phyloP scores from a whole-genome alignment of 352 stramenopile species.

The Phytophthora quininea region DNA sequence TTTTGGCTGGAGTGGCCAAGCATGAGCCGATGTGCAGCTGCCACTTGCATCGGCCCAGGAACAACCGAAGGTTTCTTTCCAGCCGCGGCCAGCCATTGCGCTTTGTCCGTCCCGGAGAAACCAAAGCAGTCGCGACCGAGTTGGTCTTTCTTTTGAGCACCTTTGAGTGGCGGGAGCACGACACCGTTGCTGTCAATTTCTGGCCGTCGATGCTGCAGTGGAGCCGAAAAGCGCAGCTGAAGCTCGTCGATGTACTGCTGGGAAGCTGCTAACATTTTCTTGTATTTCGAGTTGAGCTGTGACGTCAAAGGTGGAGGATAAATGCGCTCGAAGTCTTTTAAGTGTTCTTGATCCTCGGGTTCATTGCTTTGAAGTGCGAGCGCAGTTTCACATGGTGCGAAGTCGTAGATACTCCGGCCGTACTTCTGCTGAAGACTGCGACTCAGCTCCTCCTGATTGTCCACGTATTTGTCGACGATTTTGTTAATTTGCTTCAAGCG shows the following conservation, averaged over 20 bases:
- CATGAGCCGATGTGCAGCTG: conserved; percentile 83
- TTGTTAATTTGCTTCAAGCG: conserved; percentile 69
- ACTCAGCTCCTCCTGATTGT: conserved; percentile 68
- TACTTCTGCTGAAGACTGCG: conserved; percentile 76
- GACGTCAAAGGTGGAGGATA: conserved; percentile 59
- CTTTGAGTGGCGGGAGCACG: conserved; percentile 58
- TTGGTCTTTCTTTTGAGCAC: conserved; percentile 54
- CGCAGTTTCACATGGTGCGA: conserved; percentile 25
- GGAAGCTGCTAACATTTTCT: conserved; percentile 81
- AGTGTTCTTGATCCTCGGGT: conserved; percentile 42
- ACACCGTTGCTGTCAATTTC: conserved; percentile 40
- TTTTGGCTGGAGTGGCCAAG: conserved; percentile 86
- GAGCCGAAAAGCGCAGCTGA: conserved; percentile 79
- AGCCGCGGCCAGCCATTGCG: conserved; percentile 45
- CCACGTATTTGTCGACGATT: conserved; percentile 73
- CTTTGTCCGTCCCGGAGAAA: conserved; percentile 81
- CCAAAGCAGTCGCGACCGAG: conserved; percentile 82
- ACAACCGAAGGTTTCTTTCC: conserved; percentile 72
- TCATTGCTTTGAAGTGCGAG: conserved; percentile 6
- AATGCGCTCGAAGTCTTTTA: conserved; percentile 74
- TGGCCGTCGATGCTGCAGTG: conserved; percentile 73
- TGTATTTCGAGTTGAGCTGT: conserved; percentile 61
- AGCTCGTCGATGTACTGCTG: conserved; percentile 82
- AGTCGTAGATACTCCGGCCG: conserved; percentile 57
- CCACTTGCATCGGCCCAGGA: conserved; percentile 72